Percentiles rank a stretch among this genome's conserved stretches.
Conservation (phyloP, 2,329 filamentous ascomycete genomes). For the Nigrospora oryzae region DNA sequence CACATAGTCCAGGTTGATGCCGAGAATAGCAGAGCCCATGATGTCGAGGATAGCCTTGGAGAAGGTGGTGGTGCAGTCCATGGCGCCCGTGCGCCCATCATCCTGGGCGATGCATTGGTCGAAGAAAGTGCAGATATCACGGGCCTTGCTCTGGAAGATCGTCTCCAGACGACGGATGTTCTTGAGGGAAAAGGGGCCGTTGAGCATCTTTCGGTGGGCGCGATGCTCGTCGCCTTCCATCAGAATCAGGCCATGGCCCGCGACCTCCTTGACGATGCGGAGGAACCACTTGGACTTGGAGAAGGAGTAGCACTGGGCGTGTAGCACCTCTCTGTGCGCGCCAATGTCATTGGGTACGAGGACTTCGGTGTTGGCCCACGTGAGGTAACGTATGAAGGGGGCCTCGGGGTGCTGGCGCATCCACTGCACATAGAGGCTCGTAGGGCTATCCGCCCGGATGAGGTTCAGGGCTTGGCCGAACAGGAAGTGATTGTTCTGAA, state of each 20-base stretch:
- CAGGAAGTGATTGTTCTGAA: slow-evolving; percentile 11
- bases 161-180: slow-evolving; percentile 25
- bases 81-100: neutral
- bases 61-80: slow-evolving; percentile 5
- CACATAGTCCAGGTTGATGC: slow-evolving; percentile 4
- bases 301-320: neutral
- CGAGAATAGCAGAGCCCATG: slow-evolving; percentile 6
- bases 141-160: slow-evolving; percentile 23
- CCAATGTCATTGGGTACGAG: slow-evolving; percentile 14
- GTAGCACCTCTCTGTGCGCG: slow-evolving; percentile 16
- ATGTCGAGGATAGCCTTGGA: slow-evolving; percentile 8
- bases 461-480: slow-evolving; percentile 11
- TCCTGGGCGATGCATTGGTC: slow-evolving; percentile 3
- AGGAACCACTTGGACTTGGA: slow-evolving; percentile 6
- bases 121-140: slow-evolving; percentile 12
- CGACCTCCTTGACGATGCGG: slow-evolving; percentile 13
- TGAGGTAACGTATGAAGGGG: slow-evolving; percentile 17
- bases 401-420: slow-evolving; percentile 13
- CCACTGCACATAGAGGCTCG: slow-evolving; percentile 12
- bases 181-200: slow-evolving; percentile 18
- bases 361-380: slow-evolving; percentile 15
- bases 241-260: slow-evolving; percentile 22
- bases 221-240: slow-evolving; percentile 25
- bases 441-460: slow-evolving; percentile 6
- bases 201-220: slow-evolving; percentile 23